Evolutionary conservation across 495 filamentous ascomycete genomes (phyloP).

Genomic region (Podospora comata): DNA sequence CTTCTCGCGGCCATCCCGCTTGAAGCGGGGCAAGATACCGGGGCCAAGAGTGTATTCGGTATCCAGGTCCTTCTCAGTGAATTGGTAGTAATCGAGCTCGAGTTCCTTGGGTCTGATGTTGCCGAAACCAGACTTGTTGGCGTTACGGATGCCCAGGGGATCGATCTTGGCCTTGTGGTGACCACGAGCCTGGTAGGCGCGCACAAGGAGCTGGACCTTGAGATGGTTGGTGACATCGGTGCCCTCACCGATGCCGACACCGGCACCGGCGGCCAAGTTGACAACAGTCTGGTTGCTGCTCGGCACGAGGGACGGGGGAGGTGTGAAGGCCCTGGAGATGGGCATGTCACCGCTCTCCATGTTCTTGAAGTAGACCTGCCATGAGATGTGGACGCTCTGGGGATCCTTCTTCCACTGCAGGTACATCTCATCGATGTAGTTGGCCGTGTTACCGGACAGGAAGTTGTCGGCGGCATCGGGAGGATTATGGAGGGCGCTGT

Average conservation of each 20-base stretch:
- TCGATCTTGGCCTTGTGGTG: conserved; percentile 98
- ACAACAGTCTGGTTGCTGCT: conserved; percentile 76
- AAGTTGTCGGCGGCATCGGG: conserved; percentile 90
- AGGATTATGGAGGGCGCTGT: conserved; percentile 41
- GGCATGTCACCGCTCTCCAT: conserved; percentile 98
- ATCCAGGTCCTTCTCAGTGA: conserved; percentile 91
- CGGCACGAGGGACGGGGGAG: conserved; percentile 79
- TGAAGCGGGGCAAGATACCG: conserved; percentile 93
- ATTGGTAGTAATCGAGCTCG: conserved; percentile 86
- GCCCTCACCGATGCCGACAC: conserved; percentile 64
- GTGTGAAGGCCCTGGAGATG: conserved; percentile 92
- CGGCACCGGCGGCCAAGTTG: conserved; percentile 65
- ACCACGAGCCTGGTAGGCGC: conserved; percentile 95
- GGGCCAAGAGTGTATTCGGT: conserved; percentile 89
- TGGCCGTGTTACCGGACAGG: conserved; percentile 89
- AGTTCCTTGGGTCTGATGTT: conserved; percentile 90
- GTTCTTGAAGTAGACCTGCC: conserved; percentile 99
- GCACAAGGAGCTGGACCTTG: conserved; percentile 94
- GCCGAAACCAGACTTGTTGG: conserved; percentile 73
- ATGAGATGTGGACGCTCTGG: conserved; percentile 91
- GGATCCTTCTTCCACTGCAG: conserved; percentile 93
- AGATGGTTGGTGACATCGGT: conserved; percentile 91
- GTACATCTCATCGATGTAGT: conserved; percentile 99
- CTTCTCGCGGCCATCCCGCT: conserved; percentile 79
- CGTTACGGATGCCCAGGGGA: conserved; percentile 86